phyloP scores from a whole-genome alignment of 345 rosid genomes.

The Brassica incana region DNA sequence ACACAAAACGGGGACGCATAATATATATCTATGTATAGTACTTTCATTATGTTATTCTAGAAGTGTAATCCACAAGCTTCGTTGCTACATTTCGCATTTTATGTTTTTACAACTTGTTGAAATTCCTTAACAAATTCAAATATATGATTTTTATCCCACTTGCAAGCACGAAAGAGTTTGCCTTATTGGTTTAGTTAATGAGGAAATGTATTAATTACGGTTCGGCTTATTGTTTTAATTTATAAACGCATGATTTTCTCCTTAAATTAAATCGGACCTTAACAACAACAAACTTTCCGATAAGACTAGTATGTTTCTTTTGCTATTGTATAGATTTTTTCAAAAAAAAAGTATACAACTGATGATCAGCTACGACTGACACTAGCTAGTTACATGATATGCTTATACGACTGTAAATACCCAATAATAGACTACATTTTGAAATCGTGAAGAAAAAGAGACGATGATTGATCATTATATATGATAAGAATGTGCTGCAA shows the following conservation, averaged over 20 bases:
- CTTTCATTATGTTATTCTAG: slow-evolving; percentile 27
- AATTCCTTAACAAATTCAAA: neutral
- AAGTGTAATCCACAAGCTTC: slow-evolving; percentile 35
- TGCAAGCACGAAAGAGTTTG: neutral
- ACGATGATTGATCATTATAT: slow-evolving; percentile 55
- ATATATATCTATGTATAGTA: slow-evolving; percentile 21
- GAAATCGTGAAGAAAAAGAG: slow-evolving; percentile 41
- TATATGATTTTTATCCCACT: neutral
- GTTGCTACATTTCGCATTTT: slow-evolving; percentile 18
- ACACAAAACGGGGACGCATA: slow-evolving; percentile 16
- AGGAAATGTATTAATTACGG: neutral
- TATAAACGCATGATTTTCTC: neutral
- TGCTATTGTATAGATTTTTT: neutral
- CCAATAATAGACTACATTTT: neutral
- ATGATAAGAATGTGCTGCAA: slow-evolving; percentile 29
- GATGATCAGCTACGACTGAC: slow-evolving; percentile 8
- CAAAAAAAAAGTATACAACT: neutral
- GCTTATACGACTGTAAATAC: slow-evolving; percentile 19
- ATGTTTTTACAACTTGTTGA: neutral
- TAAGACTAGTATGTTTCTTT: neutral
- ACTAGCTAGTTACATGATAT: slow-evolving; percentile 11
- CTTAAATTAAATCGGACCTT: neutral
- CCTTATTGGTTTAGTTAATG: neutral
- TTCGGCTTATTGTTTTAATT: neutral
- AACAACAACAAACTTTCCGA: neutral